A percentile compares a stretch with the other conserved stretches of the same genome.
Conservation (phyloP, 495 filamentous ascomycete genomes). For the Glarea lozoyensis region DNA sequence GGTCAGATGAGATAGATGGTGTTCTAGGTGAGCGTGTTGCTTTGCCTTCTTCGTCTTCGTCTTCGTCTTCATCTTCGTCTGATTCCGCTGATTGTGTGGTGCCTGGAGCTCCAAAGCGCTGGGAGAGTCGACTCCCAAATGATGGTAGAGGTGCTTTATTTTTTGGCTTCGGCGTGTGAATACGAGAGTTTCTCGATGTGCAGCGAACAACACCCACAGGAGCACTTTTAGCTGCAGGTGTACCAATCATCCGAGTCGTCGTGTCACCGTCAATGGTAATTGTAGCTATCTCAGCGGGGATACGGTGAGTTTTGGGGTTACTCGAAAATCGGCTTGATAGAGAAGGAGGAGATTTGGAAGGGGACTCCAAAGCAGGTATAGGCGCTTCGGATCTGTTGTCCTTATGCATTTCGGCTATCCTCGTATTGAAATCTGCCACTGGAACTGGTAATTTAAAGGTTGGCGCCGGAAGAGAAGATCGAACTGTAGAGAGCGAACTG, state of each 20-base stretch:
- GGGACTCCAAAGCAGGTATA: constrained; percentile 17
- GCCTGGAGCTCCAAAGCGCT: constrained; percentile 67
- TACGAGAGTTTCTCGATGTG: constrained; percentile 6
- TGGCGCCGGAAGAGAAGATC: constrained; percentile 2
- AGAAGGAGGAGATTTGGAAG: constrained; percentile 10
- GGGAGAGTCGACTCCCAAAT: constrained; percentile 58
- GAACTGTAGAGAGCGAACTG: constrained; percentile 5
- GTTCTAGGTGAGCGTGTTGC: neutral
- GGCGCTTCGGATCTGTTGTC: constrained; percentile 4
- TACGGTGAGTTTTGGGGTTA: constrained; percentile 9
- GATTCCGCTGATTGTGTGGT: constrained; percentile 18
- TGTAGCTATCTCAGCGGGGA: constrained; percentile 59
- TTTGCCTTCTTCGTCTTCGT: neutral
- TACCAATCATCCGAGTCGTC: constrained; percentile 46
- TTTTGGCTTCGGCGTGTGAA: constrained; percentile 4
- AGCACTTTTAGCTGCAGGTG: constrained; percentile 28
- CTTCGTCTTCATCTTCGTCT: constrained; percentile 25
- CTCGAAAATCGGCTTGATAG: constrained; percentile 16
- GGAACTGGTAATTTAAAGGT: neutral
- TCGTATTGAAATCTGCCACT: neutral
- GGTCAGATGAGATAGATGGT: neutral
- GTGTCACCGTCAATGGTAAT: constrained; percentile 82
- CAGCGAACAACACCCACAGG: constrained; percentile 23
- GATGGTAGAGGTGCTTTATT: constrained; percentile 25
- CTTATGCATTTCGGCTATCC: neutral